These are phyloP conservation scores for Spathaspora girioi DNA, from an alignment of 805 yeast species.

Conservation along the genomic window DNA sequence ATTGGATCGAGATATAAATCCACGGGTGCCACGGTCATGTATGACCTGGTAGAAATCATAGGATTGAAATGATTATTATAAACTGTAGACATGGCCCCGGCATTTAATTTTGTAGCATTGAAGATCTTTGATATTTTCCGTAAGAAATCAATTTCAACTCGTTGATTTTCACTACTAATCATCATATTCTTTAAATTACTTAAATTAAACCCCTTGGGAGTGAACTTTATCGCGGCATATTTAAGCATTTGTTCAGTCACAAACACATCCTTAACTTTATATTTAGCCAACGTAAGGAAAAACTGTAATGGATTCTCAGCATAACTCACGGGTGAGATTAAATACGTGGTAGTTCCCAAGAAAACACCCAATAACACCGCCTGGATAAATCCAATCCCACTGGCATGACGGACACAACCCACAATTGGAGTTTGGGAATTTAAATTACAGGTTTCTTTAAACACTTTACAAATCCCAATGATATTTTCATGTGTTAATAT, in stretches of 20 bases:
- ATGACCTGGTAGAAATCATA: conserved; percentile 78
- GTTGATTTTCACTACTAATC: conserved; percentile 72
- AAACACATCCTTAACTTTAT: conserved; percentile 80
- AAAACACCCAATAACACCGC: conserved; percentile 81
- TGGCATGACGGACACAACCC: conserved; percentile 81
- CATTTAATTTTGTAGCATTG: conserved; percentile 58
- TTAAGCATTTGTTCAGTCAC: conserved; percentile 81
- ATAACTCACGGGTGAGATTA: conserved; percentile 75
- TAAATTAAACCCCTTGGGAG: conserved; percentile 60
- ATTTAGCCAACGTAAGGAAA: conserved; percentile 65
- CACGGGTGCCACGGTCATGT: conserved; percentile 83
- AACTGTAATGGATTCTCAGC: conserved; percentile 71
- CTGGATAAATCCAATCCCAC: conserved; percentile 86
- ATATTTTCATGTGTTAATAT: conserved; percentile 58
- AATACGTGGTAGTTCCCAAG: conserved; percentile 79
- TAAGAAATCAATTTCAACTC: conserved; percentile 65
- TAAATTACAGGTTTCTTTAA: conserved; percentile 89
- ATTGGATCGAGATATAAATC: conserved; percentile 84
- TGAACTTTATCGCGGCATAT: conserved; percentile 59
- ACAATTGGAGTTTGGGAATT: conserved; percentile 67
- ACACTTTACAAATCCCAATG: conserved; percentile 76
- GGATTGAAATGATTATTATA: conserved; percentile 82
- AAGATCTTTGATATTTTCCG: conserved; percentile 59
- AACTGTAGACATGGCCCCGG: conserved; percentile 70
- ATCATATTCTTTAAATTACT: conserved; percentile 73